Evolutionary conservation across 1,284 basidiomycete genomes (phyloP).

Genomic region (Microbotryum violaceum): DNA sequence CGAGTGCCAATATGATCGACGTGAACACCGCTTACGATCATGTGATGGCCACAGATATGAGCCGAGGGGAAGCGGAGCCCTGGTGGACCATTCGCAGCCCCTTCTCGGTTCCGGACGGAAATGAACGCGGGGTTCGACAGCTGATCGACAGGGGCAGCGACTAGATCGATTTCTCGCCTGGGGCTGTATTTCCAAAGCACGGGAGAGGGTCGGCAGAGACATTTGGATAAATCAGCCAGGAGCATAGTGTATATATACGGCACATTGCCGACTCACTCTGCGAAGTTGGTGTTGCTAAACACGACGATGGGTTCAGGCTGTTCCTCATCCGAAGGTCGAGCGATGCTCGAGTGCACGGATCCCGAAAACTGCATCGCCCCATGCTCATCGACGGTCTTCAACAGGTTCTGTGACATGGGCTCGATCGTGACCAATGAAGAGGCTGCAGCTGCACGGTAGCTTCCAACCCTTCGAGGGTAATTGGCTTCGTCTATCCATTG

Average conservation of each 20-base stretch:
- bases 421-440: not conserved
- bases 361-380: conserved; percentile 17
- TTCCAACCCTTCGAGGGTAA: conserved; percentile 80
- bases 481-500: conserved; percentile 70
- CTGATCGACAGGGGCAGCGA: conserved; percentile 54
- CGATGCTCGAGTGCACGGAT: conserved; percentile 37
- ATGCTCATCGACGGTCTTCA: conserved; percentile 3
- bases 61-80: conserved; percentile 88
- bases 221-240: too few relatives aligned
- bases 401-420: conserved; percentile 7
- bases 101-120: conserved; percentile 59
- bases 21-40: conserved; percentile 46
- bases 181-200: conserved; percentile 43
- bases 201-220: too few relatives aligned
- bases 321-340: conserved; percentile 4
- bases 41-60: conserved; percentile 73
- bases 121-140: conserved; percentile 53
- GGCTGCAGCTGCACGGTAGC: conserved; percentile 87
- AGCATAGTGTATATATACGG: too few relatives aligned
- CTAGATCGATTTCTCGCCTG: conserved; percentile 79
- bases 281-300: conserved; percentile 76
- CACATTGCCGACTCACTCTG: conserved; percentile 12
- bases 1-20: conserved; percentile 13
- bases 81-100: conserved; percentile 43
- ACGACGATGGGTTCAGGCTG: conserved; percentile 45